Percentiles rank a stretch among this genome's conserved stretches.
Evolutionary conservation across 495 filamentous ascomycete species (phyloP).

Genomic region (Choiromyces venosus): DNA sequence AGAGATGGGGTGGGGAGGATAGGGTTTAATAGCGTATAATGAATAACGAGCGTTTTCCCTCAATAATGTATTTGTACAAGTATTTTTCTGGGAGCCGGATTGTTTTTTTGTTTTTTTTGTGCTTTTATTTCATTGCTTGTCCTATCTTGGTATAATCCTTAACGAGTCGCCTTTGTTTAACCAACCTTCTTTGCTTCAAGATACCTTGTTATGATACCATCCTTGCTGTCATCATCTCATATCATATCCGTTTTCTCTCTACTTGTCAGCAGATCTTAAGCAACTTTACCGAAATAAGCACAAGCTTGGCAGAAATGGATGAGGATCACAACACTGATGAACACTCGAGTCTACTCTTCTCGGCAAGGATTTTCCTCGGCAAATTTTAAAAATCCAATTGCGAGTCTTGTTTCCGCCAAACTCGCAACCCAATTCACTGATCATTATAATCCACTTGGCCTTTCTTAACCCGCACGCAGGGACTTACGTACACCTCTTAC

Average conservation of each 20-base stretch:
- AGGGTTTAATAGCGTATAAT: slow-evolving; percentile 5
- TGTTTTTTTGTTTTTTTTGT: neutral
- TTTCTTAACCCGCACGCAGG: neutral
- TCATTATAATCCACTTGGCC: neutral
- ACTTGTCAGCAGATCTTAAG: neutral
- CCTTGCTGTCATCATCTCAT: neutral
- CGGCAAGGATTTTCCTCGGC: neutral
- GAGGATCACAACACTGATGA: neutral
- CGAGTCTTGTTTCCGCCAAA: neutral
- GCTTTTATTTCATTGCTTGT: neutral
- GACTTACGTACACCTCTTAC: neutral
- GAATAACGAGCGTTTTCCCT: neutral
- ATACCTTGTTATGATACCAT: neutral
- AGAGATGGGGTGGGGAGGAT: neutral
- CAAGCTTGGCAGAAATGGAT: neutral
- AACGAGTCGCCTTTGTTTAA: neutral
- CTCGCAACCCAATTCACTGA: neutral
- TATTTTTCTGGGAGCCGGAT: neutral
- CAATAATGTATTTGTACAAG: neutral
- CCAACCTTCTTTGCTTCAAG: neutral
- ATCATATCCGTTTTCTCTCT: neutral
- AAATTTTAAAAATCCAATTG: neutral
- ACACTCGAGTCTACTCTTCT: neutral
- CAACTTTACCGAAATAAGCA: neutral
- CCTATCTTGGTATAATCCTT: neutral